Evolutionary conservation across 768 basidiomycete genomes (phyloP).

Genomic region (Leccinum barrowsii): DNA sequence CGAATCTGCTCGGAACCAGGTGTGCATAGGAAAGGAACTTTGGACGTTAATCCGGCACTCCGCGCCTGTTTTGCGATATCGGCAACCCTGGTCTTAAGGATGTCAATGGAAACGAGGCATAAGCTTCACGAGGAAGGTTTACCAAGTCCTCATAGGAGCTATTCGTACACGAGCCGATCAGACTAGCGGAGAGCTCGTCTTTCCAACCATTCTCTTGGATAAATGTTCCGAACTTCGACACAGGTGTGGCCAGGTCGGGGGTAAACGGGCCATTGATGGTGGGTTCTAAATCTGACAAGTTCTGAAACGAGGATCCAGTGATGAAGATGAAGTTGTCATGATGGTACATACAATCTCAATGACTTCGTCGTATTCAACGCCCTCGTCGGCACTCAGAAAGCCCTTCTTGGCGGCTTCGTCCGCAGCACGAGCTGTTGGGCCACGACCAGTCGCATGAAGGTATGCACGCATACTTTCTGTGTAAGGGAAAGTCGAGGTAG

Average conservation of each 20-base stretch:
- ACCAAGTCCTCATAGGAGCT: conserved; percentile 98
- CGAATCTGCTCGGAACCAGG: conserved; percentile 95
- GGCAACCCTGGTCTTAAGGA: conserved; percentile 77
- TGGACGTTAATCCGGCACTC: conserved; percentile 72
- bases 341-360: conserved; percentile 78
- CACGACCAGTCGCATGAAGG: conserved; percentile 85
- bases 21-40: conserved; percentile 85
- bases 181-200: conserved; percentile 82
- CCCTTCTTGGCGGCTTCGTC: conserved; percentile 76
- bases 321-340: neutral
- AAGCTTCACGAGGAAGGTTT: conserved; percentile 6
- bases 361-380: conserved; percentile 90
- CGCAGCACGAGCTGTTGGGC: conserved; percentile 80
- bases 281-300: conserved; percentile 85
- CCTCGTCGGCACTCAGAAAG: conserved; percentile 80
- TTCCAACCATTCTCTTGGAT: conserved; percentile 89
- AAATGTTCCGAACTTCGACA: conserved; percentile 83
- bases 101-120: conserved; percentile 1
- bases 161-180: conserved; percentile 99
- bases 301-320: conserved; percentile 42
- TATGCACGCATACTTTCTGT: conserved; percentile 86
- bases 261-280: conserved; percentile 97
- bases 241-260: conserved; percentile 90
- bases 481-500: conserved; percentile 97
- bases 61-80: conserved; percentile 89